Conservation (phyloP, 352 stramenopile species). For the Phytopythium cucurbitacearum region DNA sequence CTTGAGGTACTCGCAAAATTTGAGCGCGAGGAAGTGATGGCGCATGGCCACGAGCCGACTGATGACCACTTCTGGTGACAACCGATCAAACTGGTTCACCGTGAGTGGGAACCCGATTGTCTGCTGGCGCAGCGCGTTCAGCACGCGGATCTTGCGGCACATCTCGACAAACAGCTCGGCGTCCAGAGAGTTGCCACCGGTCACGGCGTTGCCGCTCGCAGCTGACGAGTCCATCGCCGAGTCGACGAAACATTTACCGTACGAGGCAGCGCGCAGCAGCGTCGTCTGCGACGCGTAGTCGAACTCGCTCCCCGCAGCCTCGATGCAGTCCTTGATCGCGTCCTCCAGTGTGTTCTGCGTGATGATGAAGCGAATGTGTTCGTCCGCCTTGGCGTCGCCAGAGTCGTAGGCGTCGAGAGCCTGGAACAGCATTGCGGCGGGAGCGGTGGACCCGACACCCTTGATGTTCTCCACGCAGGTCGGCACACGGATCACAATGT, state of each 20-base stretch:
- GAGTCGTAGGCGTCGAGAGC: constrained; percentile 87
- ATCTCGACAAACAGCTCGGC: constrained; percentile 87
- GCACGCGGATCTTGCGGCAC: constrained; percentile 83
- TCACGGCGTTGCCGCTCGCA: constrained; percentile 4
- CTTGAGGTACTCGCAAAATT: constrained; percentile 88
- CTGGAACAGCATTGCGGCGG: constrained; percentile 89
- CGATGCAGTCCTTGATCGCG: constrained; percentile 86
- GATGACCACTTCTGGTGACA: constrained; percentile 84
- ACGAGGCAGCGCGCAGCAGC: constrained; percentile 80
- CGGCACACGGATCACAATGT: constrained; percentile 86
- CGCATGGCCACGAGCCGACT: constrained; percentile 79
- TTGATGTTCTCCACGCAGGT: constrained; percentile 85
- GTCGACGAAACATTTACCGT: constrained; percentile 88
- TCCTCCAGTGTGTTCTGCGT: constrained; percentile 73
- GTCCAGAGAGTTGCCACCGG: constrained; percentile 32
- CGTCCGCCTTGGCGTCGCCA: constrained; percentile 83
- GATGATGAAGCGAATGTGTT: constrained; percentile 88
- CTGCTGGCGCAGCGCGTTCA: constrained; percentile 87
- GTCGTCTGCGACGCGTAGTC: constrained; percentile 78
- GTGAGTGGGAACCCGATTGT: constrained; percentile 81
- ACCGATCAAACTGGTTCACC: constrained; percentile 71
- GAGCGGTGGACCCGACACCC: constrained; percentile 80
- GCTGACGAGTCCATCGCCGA: constrained; percentile 41
- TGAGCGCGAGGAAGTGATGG: constrained; percentile 88
- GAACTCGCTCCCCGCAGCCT: constrained; percentile 84